phyloP scores from a whole-genome alignment of 139 green algal species.

The Picochlorum sp. region DNA sequence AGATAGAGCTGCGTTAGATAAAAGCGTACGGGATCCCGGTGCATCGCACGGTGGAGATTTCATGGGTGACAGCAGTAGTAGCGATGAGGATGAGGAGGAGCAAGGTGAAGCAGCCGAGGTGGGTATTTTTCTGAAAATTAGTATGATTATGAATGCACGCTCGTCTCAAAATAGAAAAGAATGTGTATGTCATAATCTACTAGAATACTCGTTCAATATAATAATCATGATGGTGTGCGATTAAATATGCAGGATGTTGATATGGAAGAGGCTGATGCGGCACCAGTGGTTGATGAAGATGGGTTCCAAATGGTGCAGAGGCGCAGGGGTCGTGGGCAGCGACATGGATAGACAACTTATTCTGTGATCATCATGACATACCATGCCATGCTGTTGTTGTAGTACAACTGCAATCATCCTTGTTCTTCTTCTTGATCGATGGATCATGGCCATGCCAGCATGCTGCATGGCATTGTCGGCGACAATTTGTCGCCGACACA shows the following conservation, averaged over 20 bases:
- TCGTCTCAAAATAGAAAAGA: no score
- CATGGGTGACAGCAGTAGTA: constrained; percentile 9
- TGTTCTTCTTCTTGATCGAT: no score
- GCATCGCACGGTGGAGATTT: constrained; percentile 15
- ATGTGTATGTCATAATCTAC: no score
- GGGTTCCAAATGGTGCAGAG: constrained; percentile 33
- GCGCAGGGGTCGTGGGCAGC: constrained; percentile 6
- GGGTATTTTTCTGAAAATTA: background rate
- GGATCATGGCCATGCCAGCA: no score
- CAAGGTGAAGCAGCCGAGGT: background rate
- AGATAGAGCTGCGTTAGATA: background rate
- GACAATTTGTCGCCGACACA: no score
- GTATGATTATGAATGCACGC: background rate
- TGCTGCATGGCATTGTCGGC: no score
- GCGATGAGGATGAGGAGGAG: constrained; percentile 10
- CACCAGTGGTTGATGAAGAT: constrained; percentile 27
- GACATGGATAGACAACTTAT: background rate
- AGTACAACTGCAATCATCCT: no score
- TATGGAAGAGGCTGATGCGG: background rate
- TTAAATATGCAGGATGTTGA: constrained; percentile 18
- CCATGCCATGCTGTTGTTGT: no score
- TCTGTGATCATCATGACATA: no score
- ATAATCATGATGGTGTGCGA: no score
- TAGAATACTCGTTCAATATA: no score
- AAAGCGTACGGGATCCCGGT: no score